Percentiles rank a stretch among this genome's conserved stretches.
These are phyloP conservation scores for Rutstroemia sp. DNA, from an alignment of 2,329 filamentous ascomycete genomes.

Conservation along the genomic window DNA sequence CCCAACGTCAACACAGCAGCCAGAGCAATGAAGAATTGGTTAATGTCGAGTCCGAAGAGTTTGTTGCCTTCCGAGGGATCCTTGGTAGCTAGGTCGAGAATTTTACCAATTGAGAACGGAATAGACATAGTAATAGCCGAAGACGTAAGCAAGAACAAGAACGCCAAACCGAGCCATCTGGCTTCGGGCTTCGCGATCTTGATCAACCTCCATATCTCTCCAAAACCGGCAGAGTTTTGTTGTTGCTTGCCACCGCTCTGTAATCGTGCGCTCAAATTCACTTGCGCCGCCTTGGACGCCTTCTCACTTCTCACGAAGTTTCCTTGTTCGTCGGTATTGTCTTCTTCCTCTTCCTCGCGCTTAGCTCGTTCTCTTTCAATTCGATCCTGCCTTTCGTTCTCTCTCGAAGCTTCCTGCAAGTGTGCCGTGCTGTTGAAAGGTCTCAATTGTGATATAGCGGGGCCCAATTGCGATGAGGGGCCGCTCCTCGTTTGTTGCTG, in stretches of 20 bases:
- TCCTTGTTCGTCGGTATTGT: slow-evolving; percentile 41
- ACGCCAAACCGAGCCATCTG: slow-evolving; percentile 69
- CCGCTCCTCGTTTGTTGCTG: slow-evolving; percentile 10
- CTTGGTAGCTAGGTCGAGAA: slow-evolving; percentile 85
- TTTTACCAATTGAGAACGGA: slow-evolving; percentile 92
- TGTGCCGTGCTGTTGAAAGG: slow-evolving; percentile 23
- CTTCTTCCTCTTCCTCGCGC: slow-evolving; percentile 37
- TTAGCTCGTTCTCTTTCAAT: slow-evolving; percentile 31
- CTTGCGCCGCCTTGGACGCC: slow-evolving; percentile 76
- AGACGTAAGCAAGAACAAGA: slow-evolving; percentile 79
- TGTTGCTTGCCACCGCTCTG: slow-evolving; percentile 64
- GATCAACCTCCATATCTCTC: slow-evolving; percentile 79
- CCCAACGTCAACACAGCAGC: slow-evolving; percentile 72
- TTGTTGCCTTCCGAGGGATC: slow-evolving; percentile 55
- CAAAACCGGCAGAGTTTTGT: slow-evolving; percentile 51
- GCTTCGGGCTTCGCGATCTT: slow-evolving; percentile 84
- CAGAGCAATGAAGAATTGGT: slow-evolving; percentile 81
- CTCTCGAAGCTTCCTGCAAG: slow-evolving; percentile 17
- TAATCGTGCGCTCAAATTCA: slow-evolving; percentile 82
- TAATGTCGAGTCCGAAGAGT: slow-evolving; percentile 77
- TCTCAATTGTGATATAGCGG: slow-evolving; percentile 25
- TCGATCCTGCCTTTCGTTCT: slow-evolving; percentile 27
- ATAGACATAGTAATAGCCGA: slow-evolving; percentile 94
- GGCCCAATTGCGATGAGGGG: slow-evolving; percentile 23
- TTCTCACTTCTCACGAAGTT: slow-evolving; percentile 72